phyloP scores from a whole-genome alignment of 23 red algal genomes.

The Chondrus crispus region DNA sequence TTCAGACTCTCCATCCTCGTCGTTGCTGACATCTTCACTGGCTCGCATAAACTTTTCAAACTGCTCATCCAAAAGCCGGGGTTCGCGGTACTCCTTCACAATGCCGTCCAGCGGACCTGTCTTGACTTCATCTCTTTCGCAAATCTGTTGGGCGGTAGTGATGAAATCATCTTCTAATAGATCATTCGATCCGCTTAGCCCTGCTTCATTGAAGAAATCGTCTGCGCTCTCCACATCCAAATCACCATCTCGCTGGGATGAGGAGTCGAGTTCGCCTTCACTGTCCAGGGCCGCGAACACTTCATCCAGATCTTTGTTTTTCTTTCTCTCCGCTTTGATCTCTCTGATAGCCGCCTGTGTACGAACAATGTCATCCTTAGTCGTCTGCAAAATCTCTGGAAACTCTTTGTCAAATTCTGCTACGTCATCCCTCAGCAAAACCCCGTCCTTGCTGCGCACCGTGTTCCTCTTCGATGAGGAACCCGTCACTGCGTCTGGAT shows the following conservation, averaged over 20 bases:
- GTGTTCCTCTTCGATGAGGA: not conserved
- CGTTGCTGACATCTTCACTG: constrained; percentile 17
- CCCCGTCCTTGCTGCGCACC: not conserved
- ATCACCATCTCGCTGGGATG: not conserved
- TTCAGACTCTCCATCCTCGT: constrained; percentile 48
- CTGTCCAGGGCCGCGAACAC: constrained; percentile 50
- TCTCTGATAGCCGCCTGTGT: constrained; percentile 28
- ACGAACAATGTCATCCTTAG: not conserved
- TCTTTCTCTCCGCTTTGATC: constrained; percentile 23
- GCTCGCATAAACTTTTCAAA: constrained; percentile 70
- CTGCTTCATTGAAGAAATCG: not conserved
- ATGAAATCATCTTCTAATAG: not conserved
- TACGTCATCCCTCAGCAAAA: not conserved
- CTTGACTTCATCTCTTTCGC: not conserved
- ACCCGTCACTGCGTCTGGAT: constrained; percentile 30
- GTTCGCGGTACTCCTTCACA: constrained; percentile 22
- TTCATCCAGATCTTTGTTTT: constrained; percentile 59
- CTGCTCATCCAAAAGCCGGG: constrained; percentile 59
- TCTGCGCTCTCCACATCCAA: not conserved
- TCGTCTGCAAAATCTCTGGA: not conserved
- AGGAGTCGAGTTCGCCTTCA: constrained; percentile 33
- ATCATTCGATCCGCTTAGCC: not conserved
- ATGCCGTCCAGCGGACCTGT: not conserved
- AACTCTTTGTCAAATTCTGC: not conserved
- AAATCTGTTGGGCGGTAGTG: not conserved